Evolutionary conservation across 2,329 filamentous ascomycete species (phyloP).

Genomic region (Xylaria sp.): DNA sequence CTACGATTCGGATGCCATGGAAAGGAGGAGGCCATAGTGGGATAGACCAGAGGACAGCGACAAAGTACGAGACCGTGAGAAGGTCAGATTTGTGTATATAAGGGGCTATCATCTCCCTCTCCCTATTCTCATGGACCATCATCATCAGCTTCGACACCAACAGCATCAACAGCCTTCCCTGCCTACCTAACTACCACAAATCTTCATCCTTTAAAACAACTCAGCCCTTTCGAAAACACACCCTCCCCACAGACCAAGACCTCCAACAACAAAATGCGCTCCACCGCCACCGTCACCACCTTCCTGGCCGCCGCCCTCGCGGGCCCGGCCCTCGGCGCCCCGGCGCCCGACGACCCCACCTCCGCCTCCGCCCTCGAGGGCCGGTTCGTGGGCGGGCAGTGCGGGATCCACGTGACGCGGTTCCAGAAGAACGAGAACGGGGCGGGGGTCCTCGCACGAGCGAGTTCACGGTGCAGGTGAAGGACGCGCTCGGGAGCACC

Average conservation of each 20-base stretch:
- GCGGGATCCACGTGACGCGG: constrained; percentile 1
- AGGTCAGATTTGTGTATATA: neutral
- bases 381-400: neutral
- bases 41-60: too few species aligned
- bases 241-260: neutral
- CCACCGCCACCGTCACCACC: neutral
- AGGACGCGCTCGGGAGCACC: neutral
- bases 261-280: too few species aligned
- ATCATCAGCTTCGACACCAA: neutral
- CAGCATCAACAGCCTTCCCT: neutral
- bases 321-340: neutral
- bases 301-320: neutral
- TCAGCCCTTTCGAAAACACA: neutral
- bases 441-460: neutral
- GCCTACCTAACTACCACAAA: neutral
- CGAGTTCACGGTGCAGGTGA: neutral
- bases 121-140: neutral
- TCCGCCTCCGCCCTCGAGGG: constrained; percentile 8
- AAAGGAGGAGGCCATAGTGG: too few species aligned
- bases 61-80: too few species aligned
- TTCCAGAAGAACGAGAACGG: constrained; percentile 7
- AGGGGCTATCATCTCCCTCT: neutral
- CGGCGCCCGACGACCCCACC: constrained; percentile 3
- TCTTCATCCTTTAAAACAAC: neutral
- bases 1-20: too few species aligned